Evolutionary conservation across 2,329 filamentous ascomycete species (phyloP).

Genomic region (Exophiala lecanii-corni): DNA sequence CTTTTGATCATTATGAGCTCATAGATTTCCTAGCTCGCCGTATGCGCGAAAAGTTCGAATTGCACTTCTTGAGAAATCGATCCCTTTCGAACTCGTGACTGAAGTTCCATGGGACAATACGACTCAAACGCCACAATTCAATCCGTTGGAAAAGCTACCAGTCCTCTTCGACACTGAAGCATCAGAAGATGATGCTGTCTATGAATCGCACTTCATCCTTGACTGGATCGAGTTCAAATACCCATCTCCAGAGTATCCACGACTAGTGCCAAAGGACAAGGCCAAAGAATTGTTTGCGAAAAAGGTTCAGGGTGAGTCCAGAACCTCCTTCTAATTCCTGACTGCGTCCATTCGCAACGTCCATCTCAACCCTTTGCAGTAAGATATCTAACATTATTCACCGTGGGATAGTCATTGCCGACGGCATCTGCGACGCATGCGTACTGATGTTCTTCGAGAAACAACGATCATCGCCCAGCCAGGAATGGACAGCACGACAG

Average conservation of each 20-base stretch:
- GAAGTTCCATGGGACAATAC: conserved; percentile 41
- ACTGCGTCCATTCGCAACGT: no score
- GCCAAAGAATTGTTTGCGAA: conserved; percentile 13
- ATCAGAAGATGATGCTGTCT: conserved; percentile 27
- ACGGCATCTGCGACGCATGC: conserved; percentile 34
- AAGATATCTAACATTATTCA: no score
- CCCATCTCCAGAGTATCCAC: conserved; percentile 3
- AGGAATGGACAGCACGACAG: conserved; percentile 34
- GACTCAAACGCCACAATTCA: conserved; percentile 32
- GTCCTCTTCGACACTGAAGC: conserved; percentile 8
- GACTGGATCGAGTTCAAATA: conserved; percentile 25
- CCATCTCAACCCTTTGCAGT: no score
- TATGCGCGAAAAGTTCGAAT: conserved; percentile 35
- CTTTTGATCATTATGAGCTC: background rate
- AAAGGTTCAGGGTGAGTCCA: conserved; percentile 8
- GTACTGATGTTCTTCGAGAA: conserved; percentile 36
- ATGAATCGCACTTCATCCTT: conserved; percentile 36
- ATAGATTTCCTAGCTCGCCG: conserved; percentile 4
- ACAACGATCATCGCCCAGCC: conserved; percentile 29
- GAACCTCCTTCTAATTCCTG: background rate
- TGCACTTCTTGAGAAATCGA: conserved; percentile 35
- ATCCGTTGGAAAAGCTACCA: conserved; percentile 14
- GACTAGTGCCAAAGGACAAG: conserved; percentile 4
- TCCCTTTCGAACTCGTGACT: conserved; percentile 38
- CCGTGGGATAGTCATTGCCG: conserved; percentile 14